Evolutionary conservation across 139 green algal genomes (phyloP), one percentile per base, ranked within the genome.

Genomic region (Tetraselmis striata): DNA sequence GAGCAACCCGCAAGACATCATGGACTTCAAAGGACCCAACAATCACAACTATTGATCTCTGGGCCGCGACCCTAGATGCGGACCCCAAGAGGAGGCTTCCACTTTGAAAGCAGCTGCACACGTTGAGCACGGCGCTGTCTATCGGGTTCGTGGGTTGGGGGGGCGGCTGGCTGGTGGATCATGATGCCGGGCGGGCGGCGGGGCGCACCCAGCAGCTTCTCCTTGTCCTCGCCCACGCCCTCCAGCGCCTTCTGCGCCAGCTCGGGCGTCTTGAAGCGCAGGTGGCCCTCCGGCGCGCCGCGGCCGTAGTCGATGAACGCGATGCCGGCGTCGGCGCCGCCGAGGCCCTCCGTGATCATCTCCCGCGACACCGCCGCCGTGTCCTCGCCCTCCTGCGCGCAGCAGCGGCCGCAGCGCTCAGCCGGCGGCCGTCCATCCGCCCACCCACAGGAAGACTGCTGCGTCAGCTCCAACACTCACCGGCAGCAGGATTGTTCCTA

Each of bases 301-400:
- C 79, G 27, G 2, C 58, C 59, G 77, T 93, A 89, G 28, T 95
- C 84, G n/a, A 92, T 84, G 32, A 80, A 92, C 26, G 78, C 58
- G 31, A 92, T 31, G 28, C 81, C 84, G 67, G 83, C 88, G 24
- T 89, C 88, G 1, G 77, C 79, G 28, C 88, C 91, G 67, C 89
- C 89, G 31, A 91, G 85, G 0, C 79, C 80, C 30, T 92, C 88
- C n/a, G 77, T 83, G n/a, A 94, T 80, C 59, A 86, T 2, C 77
- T 81, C 77, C 25, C 32, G 31, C 26, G 77, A 29, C 25, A 81
- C 26, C 32, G 24, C 32, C 2, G 23, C 26, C 26, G 25, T 29
- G 11, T 67, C 45, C 45, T 67, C 45, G 11, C 45, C 45, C 45
- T 67, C 45, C 45, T 67, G 45, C 45, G 5, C 45, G 45, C 45